These are phyloP conservation scores for Trichoderma harzianum DNA, from an alignment of 2,329 filamentous ascomycete species.

Conservation along the genomic window DNA sequence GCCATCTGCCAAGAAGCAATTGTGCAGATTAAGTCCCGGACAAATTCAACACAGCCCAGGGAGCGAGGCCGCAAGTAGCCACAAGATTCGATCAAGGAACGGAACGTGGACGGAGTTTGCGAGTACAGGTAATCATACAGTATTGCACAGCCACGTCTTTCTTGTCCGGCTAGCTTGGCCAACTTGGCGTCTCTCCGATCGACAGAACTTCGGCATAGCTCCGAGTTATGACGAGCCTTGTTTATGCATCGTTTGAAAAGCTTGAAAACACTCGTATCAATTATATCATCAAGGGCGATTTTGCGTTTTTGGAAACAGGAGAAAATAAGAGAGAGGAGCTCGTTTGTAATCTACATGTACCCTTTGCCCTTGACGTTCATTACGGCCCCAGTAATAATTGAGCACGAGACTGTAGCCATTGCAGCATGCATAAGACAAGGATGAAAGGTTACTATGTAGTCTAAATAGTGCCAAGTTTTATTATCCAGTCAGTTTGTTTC, in stretches of 20 bases:
- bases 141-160: not conserved
- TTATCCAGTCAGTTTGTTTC: not conserved
- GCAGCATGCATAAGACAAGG: not conserved
- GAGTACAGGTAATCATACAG: not conserved
- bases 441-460: not conserved
- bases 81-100: not conserved
- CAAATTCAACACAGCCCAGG: not conserved
- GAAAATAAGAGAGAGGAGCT: no score
- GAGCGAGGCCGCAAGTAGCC: not conserved
- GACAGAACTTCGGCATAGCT: not conserved
- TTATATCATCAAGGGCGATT: not conserved
- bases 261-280: not conserved
- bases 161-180: not conserved
- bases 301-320: not conserved
- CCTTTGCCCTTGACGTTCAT: not conserved
- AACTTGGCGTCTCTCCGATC: not conserved
- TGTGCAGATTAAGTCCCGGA: not conserved
- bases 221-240: conserved; percentile 4
- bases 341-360: not conserved
- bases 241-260: not conserved
- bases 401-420: not conserved
- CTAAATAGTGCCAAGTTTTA: not conserved
- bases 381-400: not conserved
- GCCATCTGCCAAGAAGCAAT: not conserved
- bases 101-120: not conserved